A percentile compares a stretch with the other conserved stretches of the same genome.
Evolutionary conservation across 352 stramenopile species (phyloP).

Genomic region (Pythium vanterpoolii): DNA sequence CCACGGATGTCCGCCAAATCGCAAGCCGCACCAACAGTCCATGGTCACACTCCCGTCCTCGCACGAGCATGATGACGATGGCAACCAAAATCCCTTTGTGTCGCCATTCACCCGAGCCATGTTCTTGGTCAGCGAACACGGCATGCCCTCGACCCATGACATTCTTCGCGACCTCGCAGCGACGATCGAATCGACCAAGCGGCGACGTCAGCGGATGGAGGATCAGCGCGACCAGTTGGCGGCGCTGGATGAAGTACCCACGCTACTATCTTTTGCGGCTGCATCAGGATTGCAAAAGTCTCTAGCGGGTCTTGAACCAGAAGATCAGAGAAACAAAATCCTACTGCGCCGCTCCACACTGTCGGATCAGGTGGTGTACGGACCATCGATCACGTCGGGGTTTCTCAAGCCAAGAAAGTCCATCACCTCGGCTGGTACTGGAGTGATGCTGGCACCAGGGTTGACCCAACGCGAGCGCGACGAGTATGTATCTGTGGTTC

Average conservation of each 20-base stretch:
- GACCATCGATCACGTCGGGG: slow-evolving; percentile 45
- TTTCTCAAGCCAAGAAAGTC: slow-evolving; percentile 34
- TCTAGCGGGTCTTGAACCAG: background rate
- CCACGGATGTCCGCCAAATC: slow-evolving; percentile 5
- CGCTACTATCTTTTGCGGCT: background rate
- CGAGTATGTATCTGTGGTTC: slow-evolving; percentile 15
- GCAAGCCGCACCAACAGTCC: slow-evolving; percentile 1
- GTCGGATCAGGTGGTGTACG: slow-evolving; percentile 65
- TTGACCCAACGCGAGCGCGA: slow-evolving; percentile 9
- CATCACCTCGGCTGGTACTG: background rate
- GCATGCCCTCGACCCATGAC: slow-evolving; percentile 19
- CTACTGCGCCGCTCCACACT: slow-evolving; percentile 44
- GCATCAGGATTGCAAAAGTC: background rate
- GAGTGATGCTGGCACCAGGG: background rate
- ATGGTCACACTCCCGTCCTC: slow-evolving; percentile 2
- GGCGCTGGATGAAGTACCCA: background rate
- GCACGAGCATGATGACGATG: background rate
- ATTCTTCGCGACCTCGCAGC: slow-evolving; percentile 19
- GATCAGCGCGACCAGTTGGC: slow-evolving; percentile 9
- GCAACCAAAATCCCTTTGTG: slow-evolving; percentile 12
- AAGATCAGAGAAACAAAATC: slow-evolving; percentile 61
- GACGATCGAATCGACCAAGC: slow-evolving; percentile 19
- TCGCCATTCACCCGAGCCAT: slow-evolving; percentile 23
- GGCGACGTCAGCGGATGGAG: slow-evolving; percentile 11
- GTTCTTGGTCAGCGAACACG: slow-evolving; percentile 12